phyloP scores from a whole-genome alignment of 2,329 filamentous ascomycete species.

The Nemania diffusa region DNA sequence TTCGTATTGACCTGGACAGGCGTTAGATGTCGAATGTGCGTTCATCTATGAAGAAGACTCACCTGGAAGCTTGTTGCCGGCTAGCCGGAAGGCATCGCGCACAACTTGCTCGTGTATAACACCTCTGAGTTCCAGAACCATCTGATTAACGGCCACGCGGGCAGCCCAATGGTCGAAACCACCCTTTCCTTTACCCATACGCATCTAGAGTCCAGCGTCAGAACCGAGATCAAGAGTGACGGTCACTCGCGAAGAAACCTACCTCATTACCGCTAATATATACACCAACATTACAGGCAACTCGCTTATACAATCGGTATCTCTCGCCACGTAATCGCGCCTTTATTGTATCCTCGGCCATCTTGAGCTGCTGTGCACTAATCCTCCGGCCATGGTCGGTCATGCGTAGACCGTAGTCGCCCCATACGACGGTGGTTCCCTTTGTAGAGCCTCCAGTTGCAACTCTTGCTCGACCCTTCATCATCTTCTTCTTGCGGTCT shows the following conservation, averaged over 20 bases:
- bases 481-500: conserved; percentile 84
- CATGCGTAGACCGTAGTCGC: conserved; percentile 95
- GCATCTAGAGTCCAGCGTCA: conserved; percentile 63
- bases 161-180: conserved; percentile 97
- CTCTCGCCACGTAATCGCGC: conserved; percentile 87
- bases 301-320: conserved; percentile 90
- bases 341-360: conserved; percentile 94
- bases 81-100: conserved; percentile 90
- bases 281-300: conserved; percentile 92
- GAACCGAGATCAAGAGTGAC: conserved; percentile 5
- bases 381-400: conserved; percentile 92
- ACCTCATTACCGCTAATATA: conserved; percentile 95
- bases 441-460: conserved; percentile 90
- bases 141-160: conserved; percentile 87
- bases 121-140: conserved; percentile 92
- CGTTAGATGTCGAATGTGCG: conserved; percentile 31
- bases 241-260: conserved; percentile 42
- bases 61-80: conserved; percentile 95
- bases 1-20: conserved; percentile 76
- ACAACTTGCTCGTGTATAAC: conserved; percentile 94
- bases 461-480: conserved; percentile 88
- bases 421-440: conserved; percentile 95
- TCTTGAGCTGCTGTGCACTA: conserved; percentile 84
- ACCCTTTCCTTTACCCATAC: conserved; percentile 99
- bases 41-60: conserved; percentile 49